Base-by-base conservation (phyloP, 1,284 basidiomycete genomes). In the Peniophora sp. region DNA sequence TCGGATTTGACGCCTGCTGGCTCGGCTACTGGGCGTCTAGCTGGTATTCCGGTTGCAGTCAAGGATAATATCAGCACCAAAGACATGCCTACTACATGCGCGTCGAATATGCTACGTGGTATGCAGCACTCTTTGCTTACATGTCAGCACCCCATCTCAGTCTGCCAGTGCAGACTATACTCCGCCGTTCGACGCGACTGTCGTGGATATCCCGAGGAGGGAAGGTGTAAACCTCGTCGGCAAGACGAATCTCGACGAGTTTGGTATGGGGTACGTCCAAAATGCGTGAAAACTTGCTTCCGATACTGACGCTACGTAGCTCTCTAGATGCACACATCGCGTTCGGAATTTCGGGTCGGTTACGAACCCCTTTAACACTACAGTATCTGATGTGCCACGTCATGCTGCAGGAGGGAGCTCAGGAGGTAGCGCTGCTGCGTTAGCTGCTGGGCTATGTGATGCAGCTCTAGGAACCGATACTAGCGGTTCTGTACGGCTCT, bases 161-260 rank as follows among this genome's bases (percentile, higher is more conserved):
- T 25, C 17, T 45, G 38, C 19, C 38, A 41, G 16, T 17, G 10
- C 55, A 88, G 86, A 78, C 22, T 98, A 90, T 60, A 64, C 61
- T 0, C 82, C 95, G 0, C 92, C 92, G 0, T 94, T 89, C 61
- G 89, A 94, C 63, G 93, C 96, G 45, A 93, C 92, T 0, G 89
- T 89, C 3, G 90, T 97, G 0, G 56, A 69, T 1, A 67, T 83
- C 2, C 69, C 99, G 0, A 70, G 75, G 1, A 56, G 69, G 0
- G 74, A 78, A 0, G 94, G 92, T 1, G 92, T 87, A 0, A 65
- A 77, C 9, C 78, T 98, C 12, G 62, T 86, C 0, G 94, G 92
- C 2, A 96, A 96, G 69, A 88, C 94, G 0, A 97, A 97, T 63
- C 94, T 93, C 67, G 96, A 99, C 64, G 96, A 98, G 66, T 99